Percentiles rank a stretch among this genome's conserved stretches.
These are phyloP conservation scores for Leishmania braziliensis DNA, from an alignment of 208 protist genomes.

Conservation along the genomic window DNA sequence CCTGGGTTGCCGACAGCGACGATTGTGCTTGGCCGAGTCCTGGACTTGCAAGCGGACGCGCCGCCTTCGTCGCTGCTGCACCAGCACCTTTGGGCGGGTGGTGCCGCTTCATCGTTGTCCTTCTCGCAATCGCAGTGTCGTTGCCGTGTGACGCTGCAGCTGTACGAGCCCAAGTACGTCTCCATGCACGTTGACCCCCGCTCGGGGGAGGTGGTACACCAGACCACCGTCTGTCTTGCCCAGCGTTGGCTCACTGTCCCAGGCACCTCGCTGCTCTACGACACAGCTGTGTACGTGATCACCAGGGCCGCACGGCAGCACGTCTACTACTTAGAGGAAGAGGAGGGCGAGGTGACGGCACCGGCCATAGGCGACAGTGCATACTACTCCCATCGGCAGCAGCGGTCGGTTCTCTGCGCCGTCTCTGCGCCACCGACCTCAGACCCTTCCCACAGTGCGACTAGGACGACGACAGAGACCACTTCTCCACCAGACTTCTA, in stretches of 20 bases:
- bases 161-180: constrained; percentile 54
- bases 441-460: neutral
- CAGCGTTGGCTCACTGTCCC: constrained; percentile 27
- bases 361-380: neutral
- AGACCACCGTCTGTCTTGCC: constrained; percentile 49
- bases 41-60: constrained; percentile 22
- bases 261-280: constrained; percentile 51
- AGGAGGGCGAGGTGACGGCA: neutral
- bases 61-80: neutral
- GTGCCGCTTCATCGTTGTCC: constrained; percentile 1
- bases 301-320: constrained; percentile 42
- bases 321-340: constrained; percentile 68
- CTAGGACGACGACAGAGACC: neutral
- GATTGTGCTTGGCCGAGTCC: constrained; percentile 55
- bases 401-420: neutral
- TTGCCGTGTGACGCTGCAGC: constrained; percentile 39
- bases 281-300: constrained; percentile 71
- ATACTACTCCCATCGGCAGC: neutral
- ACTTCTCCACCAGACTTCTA: neutral
- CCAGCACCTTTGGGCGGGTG: neutral
- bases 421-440: neutral
- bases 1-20: constrained; percentile 11
- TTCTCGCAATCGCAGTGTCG: constrained; percentile 1
- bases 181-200: constrained; percentile 46
- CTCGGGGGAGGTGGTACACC: constrained; percentile 43